These are phyloP conservation scores for Aspergillus sergii DNA, from an alignment of 2,329 filamentous ascomycete species.

Conservation along the genomic window DNA sequence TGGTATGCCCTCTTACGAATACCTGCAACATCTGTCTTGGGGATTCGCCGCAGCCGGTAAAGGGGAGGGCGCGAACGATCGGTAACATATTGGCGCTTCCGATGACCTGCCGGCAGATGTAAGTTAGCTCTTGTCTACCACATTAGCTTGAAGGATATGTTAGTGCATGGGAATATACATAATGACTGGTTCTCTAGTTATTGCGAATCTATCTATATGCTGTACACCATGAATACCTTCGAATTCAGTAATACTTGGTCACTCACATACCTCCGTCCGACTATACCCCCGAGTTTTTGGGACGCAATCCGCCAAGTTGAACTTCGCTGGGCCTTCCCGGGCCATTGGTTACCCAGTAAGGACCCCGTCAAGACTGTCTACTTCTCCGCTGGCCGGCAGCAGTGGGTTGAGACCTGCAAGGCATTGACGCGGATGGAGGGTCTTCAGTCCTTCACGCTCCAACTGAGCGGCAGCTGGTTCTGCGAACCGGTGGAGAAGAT, in stretches of 20 bases:
- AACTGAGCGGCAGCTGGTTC: constrained; percentile 40
- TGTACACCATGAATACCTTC: constrained; percentile 40
- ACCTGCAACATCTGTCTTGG: constrained; percentile 40
- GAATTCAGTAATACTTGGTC: constrained; percentile 46
- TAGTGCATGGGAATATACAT: background rate
- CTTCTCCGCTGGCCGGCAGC: constrained; percentile 38
- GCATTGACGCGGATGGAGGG: constrained; percentile 27
- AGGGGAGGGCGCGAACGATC: constrained; percentile 14
- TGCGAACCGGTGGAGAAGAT: constrained; percentile 40
- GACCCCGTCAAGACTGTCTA: constrained; percentile 43
- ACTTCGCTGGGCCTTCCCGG: constrained; percentile 43
- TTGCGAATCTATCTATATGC: constrained; percentile 36
- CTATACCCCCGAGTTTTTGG: constrained; percentile 33
- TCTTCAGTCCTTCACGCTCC: constrained; percentile 35
- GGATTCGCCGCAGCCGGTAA: constrained; percentile 30
- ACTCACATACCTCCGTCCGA: constrained; percentile 40
- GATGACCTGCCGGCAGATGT: constrained; percentile 42
- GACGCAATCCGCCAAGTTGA: constrained; percentile 36
- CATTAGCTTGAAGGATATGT: background rate
- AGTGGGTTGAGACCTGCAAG: constrained; percentile 41
- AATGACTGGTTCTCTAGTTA: constrained; percentile 27
- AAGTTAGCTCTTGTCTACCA: constrained; percentile 3
- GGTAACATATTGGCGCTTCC: constrained; percentile 30
- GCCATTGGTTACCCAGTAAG: constrained; percentile 44
- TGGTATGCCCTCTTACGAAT: constrained; percentile 32